These are phyloP conservation scores for Tympanopsis confertula DNA, from an alignment of 2,329 filamentous ascomycete species.

Conservation along the genomic window DNA sequence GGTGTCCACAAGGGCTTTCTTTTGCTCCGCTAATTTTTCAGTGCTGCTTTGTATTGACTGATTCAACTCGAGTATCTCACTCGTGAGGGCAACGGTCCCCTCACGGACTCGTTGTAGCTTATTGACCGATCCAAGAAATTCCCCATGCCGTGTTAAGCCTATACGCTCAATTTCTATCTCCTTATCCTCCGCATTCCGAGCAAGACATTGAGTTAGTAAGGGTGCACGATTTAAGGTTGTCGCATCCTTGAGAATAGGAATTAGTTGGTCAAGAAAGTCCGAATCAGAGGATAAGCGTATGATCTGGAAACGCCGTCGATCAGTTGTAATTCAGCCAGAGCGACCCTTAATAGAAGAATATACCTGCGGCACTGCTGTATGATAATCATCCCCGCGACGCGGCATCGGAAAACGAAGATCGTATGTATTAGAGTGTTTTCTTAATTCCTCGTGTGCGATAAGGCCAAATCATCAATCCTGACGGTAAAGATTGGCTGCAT, in stretches of 20 bases:
- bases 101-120: slow-evolving; percentile 86
- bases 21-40: slow-evolving; percentile 85
- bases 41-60: slow-evolving; percentile 92
- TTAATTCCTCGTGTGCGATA: too few relatives aligned
- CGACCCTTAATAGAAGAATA: not conserved
- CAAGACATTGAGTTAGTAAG: slow-evolving; percentile 66
- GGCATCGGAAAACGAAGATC: too few relatives aligned
- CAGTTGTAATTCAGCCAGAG: slow-evolving; percentile 3
- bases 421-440: too few relatives aligned
- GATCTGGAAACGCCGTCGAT: slow-evolving; percentile 44
- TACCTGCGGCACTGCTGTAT: slow-evolving; percentile 11
- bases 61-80: slow-evolving; percentile 84
- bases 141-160: slow-evolving; percentile 90
- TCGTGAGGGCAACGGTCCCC: slow-evolving; percentile 76
- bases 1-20: slow-evolving; percentile 86
- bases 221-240: slow-evolving; percentile 61
- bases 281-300: slow-evolving; percentile 82
- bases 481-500: too few relatives aligned
- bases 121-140: slow-evolving; percentile 88
- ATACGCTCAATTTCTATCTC: slow-evolving; percentile 89
- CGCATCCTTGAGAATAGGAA: slow-evolving; percentile 87
- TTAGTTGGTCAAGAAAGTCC: slow-evolving; percentile 91
- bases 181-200: slow-evolving; percentile 72
- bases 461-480: too few relatives aligned
- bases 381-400: too few relatives aligned